Evolutionary conservation across 257 asterid genomes (phyloP).

Genomic region (Przewalskia tangutica): DNA sequence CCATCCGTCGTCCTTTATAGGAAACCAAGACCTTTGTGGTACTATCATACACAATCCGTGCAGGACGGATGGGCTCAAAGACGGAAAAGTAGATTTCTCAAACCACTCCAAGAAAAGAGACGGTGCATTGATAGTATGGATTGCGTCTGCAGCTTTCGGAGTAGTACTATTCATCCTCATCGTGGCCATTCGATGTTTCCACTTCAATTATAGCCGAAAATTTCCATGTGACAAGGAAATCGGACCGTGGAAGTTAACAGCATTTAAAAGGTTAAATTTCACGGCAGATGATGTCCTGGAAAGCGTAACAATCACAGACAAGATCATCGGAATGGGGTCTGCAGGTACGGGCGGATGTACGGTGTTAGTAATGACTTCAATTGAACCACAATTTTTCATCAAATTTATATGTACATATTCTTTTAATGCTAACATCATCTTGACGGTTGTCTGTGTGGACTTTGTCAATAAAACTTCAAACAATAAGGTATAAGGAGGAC

Average conservation of each 20-base stretch:
- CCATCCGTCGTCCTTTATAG: constrained; percentile 67
- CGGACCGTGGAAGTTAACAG: constrained; percentile 84
- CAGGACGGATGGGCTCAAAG: constrained; percentile 14
- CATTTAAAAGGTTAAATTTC: constrained; percentile 72
- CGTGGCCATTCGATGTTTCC: constrained; percentile 45
- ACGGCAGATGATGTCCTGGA: constrained; percentile 69
- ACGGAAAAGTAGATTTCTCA: constrained; percentile 22
- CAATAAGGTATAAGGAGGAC: not conserved
- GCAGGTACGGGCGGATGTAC: constrained; percentile 23
- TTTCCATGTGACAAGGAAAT: constrained; percentile 25
- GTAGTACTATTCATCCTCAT: constrained; percentile 45
- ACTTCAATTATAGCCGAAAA: constrained; percentile 30
- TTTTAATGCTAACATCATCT: not conserved
- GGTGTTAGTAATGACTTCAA: not conserved
- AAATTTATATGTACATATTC: not conserved
- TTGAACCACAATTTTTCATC: not conserved
- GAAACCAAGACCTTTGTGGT: constrained; percentile 84
- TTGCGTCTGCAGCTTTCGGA: constrained; percentile 63
- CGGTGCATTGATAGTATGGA: constrained; percentile 63
- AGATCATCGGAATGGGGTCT: constrained; percentile 79
- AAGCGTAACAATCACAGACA: constrained; percentile 40
- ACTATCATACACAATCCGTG: constrained; percentile 44
- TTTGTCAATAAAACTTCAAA: not conserved
- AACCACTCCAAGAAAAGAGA: constrained; percentile 42
- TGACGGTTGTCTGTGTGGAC: not conserved